Base-by-base conservation (phyloP, 345 rosid species). In the Citrus mangshanensis region DNA sequence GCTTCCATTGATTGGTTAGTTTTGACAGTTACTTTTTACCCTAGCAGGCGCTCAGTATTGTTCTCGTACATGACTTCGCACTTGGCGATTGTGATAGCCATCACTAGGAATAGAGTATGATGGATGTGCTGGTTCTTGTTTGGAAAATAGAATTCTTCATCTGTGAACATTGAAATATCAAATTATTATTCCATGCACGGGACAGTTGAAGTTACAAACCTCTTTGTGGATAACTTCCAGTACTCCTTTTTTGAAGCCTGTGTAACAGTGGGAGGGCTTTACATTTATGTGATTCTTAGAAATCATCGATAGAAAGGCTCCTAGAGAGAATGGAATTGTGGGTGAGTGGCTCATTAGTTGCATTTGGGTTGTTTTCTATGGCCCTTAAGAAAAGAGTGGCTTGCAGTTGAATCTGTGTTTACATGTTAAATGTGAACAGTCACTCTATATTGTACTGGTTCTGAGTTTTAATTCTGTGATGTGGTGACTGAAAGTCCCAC, bases 1-100 rank as follows among this genome's bases (percentile, higher is more conserved):
- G 84, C 87, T 95, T 78, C 87, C 91, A 34, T 77, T 85, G 80
- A 89, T 92, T 32, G 94, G 97, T 93, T 81, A 83, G 91, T 85
- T 28, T 62, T 72, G 63, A 74, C 61, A 73, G 34, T 72, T 68
- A 66, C 58, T 2, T 63, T 38, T 32, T 37, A 69, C 35, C 60
- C 46, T 18, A 37, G 27, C 64, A 28, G 19, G 58, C 18, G 65
- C 37, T 22, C 55, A 27, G 25, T 32, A 51, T 38, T 38, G 55
- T 75, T n/a, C 34, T 22, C 32, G 8, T 76, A 54, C 59, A 37
- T 21, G n/a, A 56, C 42, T 32, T 25, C 38, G 16, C 27, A 51
- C 32, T 35, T 61, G 55, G 59, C 68, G 32, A 72, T 62, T 67
- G 35, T 80, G 66, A 22, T 56, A 9, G 42, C 28, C 2, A n/a